Conservation (phyloP, 306 rosid species). For the Trifolium subterraneum region DNA sequence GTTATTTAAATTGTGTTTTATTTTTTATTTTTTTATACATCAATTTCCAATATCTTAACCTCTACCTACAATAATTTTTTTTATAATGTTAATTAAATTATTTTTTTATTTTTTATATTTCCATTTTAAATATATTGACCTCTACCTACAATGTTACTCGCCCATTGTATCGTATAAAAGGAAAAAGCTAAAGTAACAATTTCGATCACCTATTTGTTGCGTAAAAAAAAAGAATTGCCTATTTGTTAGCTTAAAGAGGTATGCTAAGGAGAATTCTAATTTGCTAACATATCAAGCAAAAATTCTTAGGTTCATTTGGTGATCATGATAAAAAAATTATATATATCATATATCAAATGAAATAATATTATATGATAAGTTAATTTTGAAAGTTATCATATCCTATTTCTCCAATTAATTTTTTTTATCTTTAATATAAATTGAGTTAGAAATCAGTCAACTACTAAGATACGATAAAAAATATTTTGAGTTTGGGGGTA, state of each 20-base stretch:
- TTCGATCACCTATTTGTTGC: neutral
- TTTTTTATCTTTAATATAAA: too few relatives aligned
- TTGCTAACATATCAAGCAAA: neutral
- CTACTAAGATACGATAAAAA: too few relatives aligned
- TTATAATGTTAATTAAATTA: too few relatives aligned
- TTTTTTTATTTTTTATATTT: neutral
- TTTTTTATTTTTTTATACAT: neutral
- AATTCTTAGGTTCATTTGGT: too few relatives aligned
- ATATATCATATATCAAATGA: too few relatives aligned
- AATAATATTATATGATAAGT: too few relatives aligned
- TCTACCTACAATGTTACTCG: neutral
- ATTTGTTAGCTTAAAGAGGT: slow-evolving; percentile 17
- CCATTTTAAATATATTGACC: neutral
- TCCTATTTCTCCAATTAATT: too few relatives aligned
- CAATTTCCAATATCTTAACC: neutral
- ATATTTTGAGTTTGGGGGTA: too few relatives aligned
- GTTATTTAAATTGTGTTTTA: neutral
- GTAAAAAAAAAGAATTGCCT: neutral
- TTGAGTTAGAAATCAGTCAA: too few relatives aligned
- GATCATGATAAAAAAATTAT: too few relatives aligned
- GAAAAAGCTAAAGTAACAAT: slow-evolving; percentile 4
- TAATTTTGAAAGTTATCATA: too few relatives aligned
- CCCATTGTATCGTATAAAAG: neutral
- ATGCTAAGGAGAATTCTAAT: neutral
- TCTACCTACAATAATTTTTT: neutral